Base-by-base conservation (phyloP, 2,329 filamentous ascomycete genomes). In the Monilinia fructicola region DNA sequence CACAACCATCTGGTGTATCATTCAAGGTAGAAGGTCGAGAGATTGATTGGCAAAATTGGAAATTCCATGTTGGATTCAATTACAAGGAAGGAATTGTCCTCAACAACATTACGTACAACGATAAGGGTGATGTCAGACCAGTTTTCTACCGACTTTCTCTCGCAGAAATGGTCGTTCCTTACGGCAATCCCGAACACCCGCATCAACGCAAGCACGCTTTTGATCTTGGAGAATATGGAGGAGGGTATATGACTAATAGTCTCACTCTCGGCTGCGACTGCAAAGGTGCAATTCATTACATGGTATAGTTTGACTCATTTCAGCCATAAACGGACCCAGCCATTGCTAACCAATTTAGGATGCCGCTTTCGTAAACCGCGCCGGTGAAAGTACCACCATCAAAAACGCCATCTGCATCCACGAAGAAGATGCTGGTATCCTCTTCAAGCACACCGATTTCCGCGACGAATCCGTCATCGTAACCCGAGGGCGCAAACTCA, bases 381-480 rank as follows among this genome's bases (percentile, higher is more conserved):
- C 87, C 5, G 93, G 93, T 31, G 84, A 85, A n/a, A 82, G 90
- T 38, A 87, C 88, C 4, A 90, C 88, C 1, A 92, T 97, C 81
- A 94, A 96, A 82, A 97, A 97, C 75, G 93, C 93, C 48, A 90
- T 97, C 72, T 97, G 93, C 78, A 93, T 97, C 71, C 93, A 97
- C 78, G 93, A 97, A 77, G 93, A 97, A 79, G 93, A 97, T 71
- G 86, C 87, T 2, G 93, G 93, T 7, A 95, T 97, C 67, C 82
- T 97, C 0, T 97, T 96, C 85, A 97, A 97, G 80, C 92, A 96
- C 79, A 93, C 88, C 21, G 93, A 97, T 78, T 97, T 97, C 85
- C 86, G 93, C 48, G 93, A 97, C 75, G 90, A 95, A 54, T 94
- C 91, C 0, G 86, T 88, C 65, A 92, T 95, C 12, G 91, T 96